Base-by-base conservation (phyloP, 2,329 filamentous ascomycete genomes). In the Incumbomyces delicatus region DNA sequence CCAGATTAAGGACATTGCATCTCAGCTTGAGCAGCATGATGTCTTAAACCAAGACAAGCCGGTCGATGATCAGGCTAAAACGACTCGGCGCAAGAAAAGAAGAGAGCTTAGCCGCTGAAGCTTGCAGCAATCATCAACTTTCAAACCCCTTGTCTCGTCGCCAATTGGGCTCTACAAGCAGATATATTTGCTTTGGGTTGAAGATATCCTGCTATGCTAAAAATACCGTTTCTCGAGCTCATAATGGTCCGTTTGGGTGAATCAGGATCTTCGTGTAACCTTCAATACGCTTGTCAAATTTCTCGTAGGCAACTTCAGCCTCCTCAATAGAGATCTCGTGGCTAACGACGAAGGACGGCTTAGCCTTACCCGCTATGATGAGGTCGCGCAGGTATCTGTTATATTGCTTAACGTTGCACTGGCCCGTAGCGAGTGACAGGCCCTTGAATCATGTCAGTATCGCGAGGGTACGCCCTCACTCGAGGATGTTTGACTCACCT, bases 241-340 rank as follows among this genome's bases (percentile, higher is more conserved):
- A 27, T 8, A 27, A 27, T 27, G 22, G 8, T 4, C 78, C 78
- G 51, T 83, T 83, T 0, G 79, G 80, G 57, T 82, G 80, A 48
- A 83, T 79, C 49, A 82, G 63, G 11, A 83, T 79, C 64, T 84
- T 83, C 11, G 78, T 82, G 52, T 80, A 83, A 1, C 80, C 80
- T 37, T 83, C 79, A 30, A 80, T 72, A 41, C 78, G 66, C 62
- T 77, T 75, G 57, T 83, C 78, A 56, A 83, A 83, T 59, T 81
- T 83, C 39, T 78, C 71, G 54, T 83, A 83, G 1, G 78, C 78
- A 6, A 64, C 61, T 12, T 74, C 72, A 0, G 77, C 78, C 17
- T 80, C 77, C 2, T 82, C 78, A 17, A 84, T 73, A 8, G 66
- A 68, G 48, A 83, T 76, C 57, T 82, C 77, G 52, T 83, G 78